Conservation (phyloP, 2,329 filamentous ascomycete genomes). For the Mariannaea sp. region DNA sequence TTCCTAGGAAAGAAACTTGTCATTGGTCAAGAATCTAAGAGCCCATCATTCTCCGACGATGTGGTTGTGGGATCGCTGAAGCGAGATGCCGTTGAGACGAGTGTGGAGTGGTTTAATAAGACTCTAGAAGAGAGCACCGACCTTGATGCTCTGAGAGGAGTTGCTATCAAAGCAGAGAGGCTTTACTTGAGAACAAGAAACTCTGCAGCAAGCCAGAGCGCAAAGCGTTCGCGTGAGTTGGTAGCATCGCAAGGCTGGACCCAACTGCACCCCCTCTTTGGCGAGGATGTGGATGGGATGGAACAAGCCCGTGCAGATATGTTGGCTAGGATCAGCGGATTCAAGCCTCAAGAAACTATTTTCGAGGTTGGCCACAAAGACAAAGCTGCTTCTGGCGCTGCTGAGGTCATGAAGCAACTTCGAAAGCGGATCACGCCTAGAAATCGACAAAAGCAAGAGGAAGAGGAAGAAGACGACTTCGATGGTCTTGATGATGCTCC, state of each 20-base stretch:
- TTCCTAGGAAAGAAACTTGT: slow-evolving; percentile 88
- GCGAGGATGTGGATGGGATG: slow-evolving; percentile 64
- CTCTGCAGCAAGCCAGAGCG: slow-evolving; percentile 87
- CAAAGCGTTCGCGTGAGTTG: slow-evolving; percentile 81
- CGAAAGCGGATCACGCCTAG: slow-evolving; percentile 70
- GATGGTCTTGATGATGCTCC: slow-evolving; percentile 39
- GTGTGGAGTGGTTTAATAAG: slow-evolving; percentile 83
- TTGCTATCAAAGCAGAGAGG: slow-evolving; percentile 87
- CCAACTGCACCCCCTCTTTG: slow-evolving; percentile 81
- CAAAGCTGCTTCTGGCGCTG: slow-evolving; percentile 67
- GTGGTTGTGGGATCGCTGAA: slow-evolving; percentile 80
- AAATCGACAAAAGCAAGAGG: slow-evolving; percentile 48
- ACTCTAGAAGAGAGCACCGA: slow-evolving; percentile 77
- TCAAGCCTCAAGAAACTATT: slow-evolving; percentile 90
- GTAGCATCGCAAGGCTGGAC: slow-evolving; percentile 72
- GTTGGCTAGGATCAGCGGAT: slow-evolving; percentile 86
- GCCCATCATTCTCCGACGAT: slow-evolving; percentile 77
- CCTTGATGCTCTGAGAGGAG: slow-evolving; percentile 69
- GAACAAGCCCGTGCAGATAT: slow-evolving; percentile 81
- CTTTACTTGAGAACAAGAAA: slow-evolving; percentile 90
- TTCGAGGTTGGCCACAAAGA: slow-evolving; percentile 86
- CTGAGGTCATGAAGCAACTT: slow-evolving; percentile 75
- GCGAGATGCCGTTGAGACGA: slow-evolving; percentile 73
- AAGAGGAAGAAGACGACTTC: slow-evolving; percentile 46
- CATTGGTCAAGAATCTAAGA: slow-evolving; percentile 68